Conservation (phyloP, 2,329 filamentous ascomycete genomes). For the Sporothrix pallida region DNA sequence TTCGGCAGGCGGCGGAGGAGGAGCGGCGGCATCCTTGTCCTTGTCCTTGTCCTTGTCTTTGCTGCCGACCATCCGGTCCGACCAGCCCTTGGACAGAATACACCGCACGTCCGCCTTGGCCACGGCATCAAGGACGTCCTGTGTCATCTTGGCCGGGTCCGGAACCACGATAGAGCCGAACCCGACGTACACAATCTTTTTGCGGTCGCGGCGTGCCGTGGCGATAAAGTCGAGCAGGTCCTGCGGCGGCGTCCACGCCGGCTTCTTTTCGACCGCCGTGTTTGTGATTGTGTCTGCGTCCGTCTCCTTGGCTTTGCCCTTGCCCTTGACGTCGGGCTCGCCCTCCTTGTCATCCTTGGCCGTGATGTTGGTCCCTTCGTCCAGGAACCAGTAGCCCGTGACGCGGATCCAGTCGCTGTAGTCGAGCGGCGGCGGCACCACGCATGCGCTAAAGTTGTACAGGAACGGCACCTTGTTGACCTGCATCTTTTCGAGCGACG, state of each 20-base stretch:
- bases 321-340: not conserved
- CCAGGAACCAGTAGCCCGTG: slow-evolving; percentile 97
- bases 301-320: not conserved
- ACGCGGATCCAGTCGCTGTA: slow-evolving; percentile 98
- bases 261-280: not conserved
- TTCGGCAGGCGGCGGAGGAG: slow-evolving; percentile 50
- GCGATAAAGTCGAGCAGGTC: slow-evolving; percentile 82
- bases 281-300: not conserved
- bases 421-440: slow-evolving; percentile 92
- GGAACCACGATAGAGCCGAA: slow-evolving; percentile 96
- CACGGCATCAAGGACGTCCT: slow-evolving; percentile 91
- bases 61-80: slow-evolving; percentile 65
- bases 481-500: slow-evolving; percentile 87
- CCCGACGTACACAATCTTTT: slow-evolving; percentile 95
- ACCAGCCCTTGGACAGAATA: slow-evolving; percentile 96
- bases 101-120: slow-evolving; percentile 90
- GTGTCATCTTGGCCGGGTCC: slow-evolving; percentile 85
- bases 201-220: slow-evolving; percentile 78
- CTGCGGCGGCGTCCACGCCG: slow-evolving; percentile 71
- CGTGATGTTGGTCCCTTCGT: slow-evolving; percentile 58
- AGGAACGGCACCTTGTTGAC: slow-evolving; percentile 97
- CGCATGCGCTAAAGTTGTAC: slow-evolving; percentile 94
- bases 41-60: slow-evolving; percentile 39
- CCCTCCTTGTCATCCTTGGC: not conserved
- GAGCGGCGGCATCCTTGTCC: not conserved